Conservation (phyloP, 2,329 filamentous ascomycete genomes). For the Diaporthe capsici region DNA sequence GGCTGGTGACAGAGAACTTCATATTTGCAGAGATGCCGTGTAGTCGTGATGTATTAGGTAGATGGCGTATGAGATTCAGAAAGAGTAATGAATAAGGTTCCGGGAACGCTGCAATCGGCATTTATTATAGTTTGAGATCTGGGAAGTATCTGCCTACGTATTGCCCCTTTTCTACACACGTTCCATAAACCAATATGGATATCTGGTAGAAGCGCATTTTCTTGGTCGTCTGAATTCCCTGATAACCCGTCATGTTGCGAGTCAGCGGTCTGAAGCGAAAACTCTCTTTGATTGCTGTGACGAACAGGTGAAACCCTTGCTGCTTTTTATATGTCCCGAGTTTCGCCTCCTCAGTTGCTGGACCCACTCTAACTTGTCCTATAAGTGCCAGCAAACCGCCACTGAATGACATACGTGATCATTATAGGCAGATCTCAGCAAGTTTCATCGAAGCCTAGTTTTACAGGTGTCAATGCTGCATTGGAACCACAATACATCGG, state of each 20-base stretch:
- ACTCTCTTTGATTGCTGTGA: conserved; percentile 19
- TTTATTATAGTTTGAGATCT: conserved; percentile 8
- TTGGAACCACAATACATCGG: not conserved
- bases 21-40: not conserved
- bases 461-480: not conserved
- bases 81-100: not conserved
- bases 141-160: too few relatives aligned
- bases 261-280: conserved; percentile 19
- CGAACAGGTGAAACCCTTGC: conserved; percentile 10
- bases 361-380: not conserved
- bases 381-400: too few relatives aligned
- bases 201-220: not conserved
- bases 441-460: not conserved
- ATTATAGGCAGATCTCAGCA: not conserved
- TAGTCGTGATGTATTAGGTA: not conserved
- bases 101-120: not conserved
- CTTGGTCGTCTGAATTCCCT: not conserved
- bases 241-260: conserved; percentile 9
- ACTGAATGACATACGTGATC: not conserved
- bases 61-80: not conserved
- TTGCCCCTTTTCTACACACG: not conserved
- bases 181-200: not conserved
- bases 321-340: not conserved
- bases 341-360: not conserved
- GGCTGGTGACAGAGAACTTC: conserved; percentile 15